Base-by-base conservation (phyloP, 2,329 filamentous ascomycete species). In the Pseudocercospora musae region DNA sequence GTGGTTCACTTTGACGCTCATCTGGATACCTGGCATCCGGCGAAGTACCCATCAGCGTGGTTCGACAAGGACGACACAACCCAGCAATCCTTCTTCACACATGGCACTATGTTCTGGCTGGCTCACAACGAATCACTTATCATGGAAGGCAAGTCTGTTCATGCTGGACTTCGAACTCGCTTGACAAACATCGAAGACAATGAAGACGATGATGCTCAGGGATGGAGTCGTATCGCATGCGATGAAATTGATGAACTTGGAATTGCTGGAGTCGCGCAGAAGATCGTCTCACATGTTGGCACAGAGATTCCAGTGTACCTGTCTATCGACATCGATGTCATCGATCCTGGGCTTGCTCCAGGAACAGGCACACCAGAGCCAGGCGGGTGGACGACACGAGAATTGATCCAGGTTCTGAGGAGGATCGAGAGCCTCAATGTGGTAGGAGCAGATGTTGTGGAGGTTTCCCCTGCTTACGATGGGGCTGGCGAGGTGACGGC, bases 91-190 rank as follows among this genome's bases (percentile, higher is more conserved):
- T 85, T 88, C 69, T 95, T 96, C 79, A 96, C 88, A 72, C 92
- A 96, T 76, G 92, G 93, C 4, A 91, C 86, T 68, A 95, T 96
- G 87, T 96, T 96, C 82, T 94, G 91, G 89, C 84, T 94, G 68
- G 92, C 92, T 5, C 87, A 88, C 54, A 87, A 87, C 29, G 92
- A 96, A 75, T 91, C 90, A 0, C 79, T 96, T 25, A 87, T 96
- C 62, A 82, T 85, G 63, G 93, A 94, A 75, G 79, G 81, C 13
- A 88, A 85, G 0, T 90, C 86, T 21, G 90, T 95, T 5, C 92
- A 96, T 75, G 92, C 91, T 0, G 92, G 92, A 1, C 80, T 96
- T 56, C 87, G 92, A 49, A 96, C 91, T 0, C 83, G 91, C 1
- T 81, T 96, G 4, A 87, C 85, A 0, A 88, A 84, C 70, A 80